Base-by-base conservation (phyloP, 2,329 filamentous ascomycete species). In the Chaetoscypha palmicola region DNA sequence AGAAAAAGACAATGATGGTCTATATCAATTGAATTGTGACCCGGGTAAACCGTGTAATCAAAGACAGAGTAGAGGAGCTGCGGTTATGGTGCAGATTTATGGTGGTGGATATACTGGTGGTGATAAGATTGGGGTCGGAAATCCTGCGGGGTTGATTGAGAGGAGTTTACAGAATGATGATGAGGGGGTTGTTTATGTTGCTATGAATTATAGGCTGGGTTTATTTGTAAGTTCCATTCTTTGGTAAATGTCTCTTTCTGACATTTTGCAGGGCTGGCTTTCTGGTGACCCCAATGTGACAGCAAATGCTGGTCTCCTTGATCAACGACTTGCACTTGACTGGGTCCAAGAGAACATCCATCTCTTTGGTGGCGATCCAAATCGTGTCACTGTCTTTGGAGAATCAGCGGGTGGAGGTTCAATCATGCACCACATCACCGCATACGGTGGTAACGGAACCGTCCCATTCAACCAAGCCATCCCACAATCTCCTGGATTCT, bases 281-380 rank as follows among this genome's bases (percentile, higher is more conserved):
- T 72, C 22, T 62, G 73, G 14, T 2, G 63, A 67, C 11, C 53
- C 49, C 34, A 62, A 68, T 46, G 72, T 69, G 11, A 63, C 62
- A 10, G 61, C 69, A 3, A 78, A 78, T 54, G 68, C 67, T 9
- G 74, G 66, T 2, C 60, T 77, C 1, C 63, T 69, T 43, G 75
- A 79, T 46, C 76, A 79, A 52, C 66, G 72, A 10, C 63, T 76
- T 14, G 74, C 73, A 19, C 61, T 81, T 5, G 64, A 77, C 51
- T 81, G 77, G 77, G 66, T 79, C 2, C 68, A 73, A 42, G 56
- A 69, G 31, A 63, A 76, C 47, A 76, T 78, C 42, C 61, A 70
- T 51, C 58, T 67, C 9, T 80, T 79, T 50, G 75, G 76, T 8
- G 76, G 76, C 10, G 69, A 78, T 54, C 60, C 67, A 2, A 57